Percentiles rank a stretch among this genome's conserved stretches.
Conservation (phyloP, 2,329 filamentous ascomycete species). For the Pseudogymnoascus sp. region DNA sequence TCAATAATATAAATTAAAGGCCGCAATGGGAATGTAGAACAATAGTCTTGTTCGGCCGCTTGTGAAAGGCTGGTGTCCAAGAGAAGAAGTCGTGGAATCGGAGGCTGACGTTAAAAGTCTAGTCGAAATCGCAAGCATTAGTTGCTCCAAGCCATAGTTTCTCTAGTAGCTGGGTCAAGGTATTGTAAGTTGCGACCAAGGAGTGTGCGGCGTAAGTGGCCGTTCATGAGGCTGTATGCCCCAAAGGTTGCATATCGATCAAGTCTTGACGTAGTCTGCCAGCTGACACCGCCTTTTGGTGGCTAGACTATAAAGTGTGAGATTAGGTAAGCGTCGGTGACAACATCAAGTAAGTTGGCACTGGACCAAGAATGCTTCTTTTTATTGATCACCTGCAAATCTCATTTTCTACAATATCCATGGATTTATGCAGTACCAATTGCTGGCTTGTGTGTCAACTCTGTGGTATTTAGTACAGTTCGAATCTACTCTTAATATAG, state of each 20-base stretch:
- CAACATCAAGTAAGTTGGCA: not conserved
- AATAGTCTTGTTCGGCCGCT: not conserved
- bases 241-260: conserved; percentile 7
- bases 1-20: not conserved
- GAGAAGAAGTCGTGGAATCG: not conserved
- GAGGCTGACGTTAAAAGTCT: not conserved
- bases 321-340: not conserved
- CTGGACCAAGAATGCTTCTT: not conserved
- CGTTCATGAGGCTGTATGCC: not conserved
- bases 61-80: not conserved
- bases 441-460: not conserved
- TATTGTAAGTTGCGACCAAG: not conserved
- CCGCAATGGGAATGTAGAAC: not conserved
- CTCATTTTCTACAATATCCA: not conserved
- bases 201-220: not conserved
- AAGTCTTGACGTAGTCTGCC: not conserved
- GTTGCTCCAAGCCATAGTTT: not conserved
- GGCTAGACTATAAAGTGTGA: not conserved
- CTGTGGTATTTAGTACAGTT: not conserved
- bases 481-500: not conserved
- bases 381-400: not conserved
- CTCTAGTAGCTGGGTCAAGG: not conserved
- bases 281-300: not conserved
- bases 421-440: not conserved
- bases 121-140: not conserved